A percentile compares a stretch with the other conserved stretches of the same genome.
phyloP scores from a whole-genome alignment of 2,329 filamentous ascomycete genomes.

The Mollisiaceae sp. region DNA sequence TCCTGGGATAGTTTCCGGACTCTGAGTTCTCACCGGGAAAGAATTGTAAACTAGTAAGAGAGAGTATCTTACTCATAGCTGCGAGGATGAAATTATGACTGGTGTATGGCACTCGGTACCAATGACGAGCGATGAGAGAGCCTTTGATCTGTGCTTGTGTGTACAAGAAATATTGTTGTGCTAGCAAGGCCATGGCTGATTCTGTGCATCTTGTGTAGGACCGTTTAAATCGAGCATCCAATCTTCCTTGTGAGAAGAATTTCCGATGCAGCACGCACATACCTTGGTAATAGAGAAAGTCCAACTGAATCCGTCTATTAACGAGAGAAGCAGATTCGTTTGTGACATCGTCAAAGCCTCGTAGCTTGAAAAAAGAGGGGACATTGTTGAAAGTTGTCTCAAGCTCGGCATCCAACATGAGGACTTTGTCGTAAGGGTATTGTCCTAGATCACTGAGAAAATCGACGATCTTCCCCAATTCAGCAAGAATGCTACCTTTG shows the following conservation, averaged over 20 bases:
- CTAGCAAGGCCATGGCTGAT: constrained; percentile 37
- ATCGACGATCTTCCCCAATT: constrained; percentile 73
- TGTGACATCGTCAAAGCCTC: constrained; percentile 67
- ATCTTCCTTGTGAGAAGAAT: constrained; percentile 27
- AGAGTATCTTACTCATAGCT: constrained; percentile 13
- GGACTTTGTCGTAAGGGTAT: constrained; percentile 65
- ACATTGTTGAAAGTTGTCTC: constrained; percentile 65
- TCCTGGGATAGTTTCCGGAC: too few species aligned
- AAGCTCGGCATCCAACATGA: constrained; percentile 64
- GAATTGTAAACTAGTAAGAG: too few species aligned
- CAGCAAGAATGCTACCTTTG: constrained; percentile 69
- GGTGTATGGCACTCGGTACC: constrained; percentile 35
- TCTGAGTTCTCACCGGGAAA: too few species aligned
- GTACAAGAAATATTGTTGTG: constrained; percentile 30
- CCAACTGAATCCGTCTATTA: constrained; percentile 78
- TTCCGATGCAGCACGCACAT: constrained; percentile 32
- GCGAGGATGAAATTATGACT: constrained; percentile 40
- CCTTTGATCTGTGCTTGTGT: constrained; percentile 19
- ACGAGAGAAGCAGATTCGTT: constrained; percentile 80
- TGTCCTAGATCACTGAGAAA: constrained; percentile 55
- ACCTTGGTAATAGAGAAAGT: constrained; percentile 29
- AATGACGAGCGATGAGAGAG: constrained; percentile 15
- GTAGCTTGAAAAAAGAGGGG: constrained; percentile 77
- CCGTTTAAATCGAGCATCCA: constrained; percentile 19
- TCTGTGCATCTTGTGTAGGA: constrained; percentile 36